Conservation (phyloP, 2,329 filamentous ascomycete species). For the Cladosporium sp. region DNA sequence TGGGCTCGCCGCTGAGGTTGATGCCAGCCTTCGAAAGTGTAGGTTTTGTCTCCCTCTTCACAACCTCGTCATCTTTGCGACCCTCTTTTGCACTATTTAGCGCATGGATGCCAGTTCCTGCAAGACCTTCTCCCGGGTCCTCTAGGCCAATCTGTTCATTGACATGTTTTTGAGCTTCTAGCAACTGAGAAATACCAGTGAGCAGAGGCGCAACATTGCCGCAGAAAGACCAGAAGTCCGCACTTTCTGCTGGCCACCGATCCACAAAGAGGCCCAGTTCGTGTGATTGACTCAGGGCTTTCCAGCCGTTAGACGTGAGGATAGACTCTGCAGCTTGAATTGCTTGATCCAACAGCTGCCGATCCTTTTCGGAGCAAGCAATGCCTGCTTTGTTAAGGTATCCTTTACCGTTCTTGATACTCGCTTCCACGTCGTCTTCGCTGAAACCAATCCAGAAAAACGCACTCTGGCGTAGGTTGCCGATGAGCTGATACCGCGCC, state of each 20-base stretch:
- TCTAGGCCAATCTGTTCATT: conserved; percentile 29
- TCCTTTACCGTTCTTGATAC: conserved; percentile 61
- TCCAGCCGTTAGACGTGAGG: conserved; percentile 59
- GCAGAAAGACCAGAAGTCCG: conserved; percentile 63
- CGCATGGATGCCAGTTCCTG: conserved; percentile 28
- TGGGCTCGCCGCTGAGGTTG: conserved; percentile 34
- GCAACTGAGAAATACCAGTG: conserved; percentile 54
- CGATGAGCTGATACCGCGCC: conserved; percentile 63
- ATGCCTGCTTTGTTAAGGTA: conserved; percentile 64
- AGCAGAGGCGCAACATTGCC: conserved; percentile 46
- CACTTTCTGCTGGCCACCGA: conserved; percentile 60
- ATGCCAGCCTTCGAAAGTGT: conserved; percentile 35
- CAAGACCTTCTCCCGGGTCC: conserved; percentile 30
- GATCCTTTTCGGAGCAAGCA: conserved; percentile 58
- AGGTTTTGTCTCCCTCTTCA: conserved; percentile 17
- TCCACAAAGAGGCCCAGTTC: conserved; percentile 73
- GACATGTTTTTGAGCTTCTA: conserved; percentile 54
- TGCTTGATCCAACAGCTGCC: conserved; percentile 56
- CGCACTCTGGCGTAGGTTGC: conserved; percentile 75
- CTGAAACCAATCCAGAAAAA: conserved; percentile 83
- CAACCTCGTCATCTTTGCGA: conserved; percentile 19
- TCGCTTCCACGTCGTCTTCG: conserved; percentile 56
- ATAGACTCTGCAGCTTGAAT: conserved; percentile 62
- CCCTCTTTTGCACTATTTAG: conserved; percentile 18
- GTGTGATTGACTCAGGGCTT: conserved; percentile 63